Evolutionary conservation across 129 eudicot species (phyloP).

Genomic region (Deinandra increscens): DNA sequence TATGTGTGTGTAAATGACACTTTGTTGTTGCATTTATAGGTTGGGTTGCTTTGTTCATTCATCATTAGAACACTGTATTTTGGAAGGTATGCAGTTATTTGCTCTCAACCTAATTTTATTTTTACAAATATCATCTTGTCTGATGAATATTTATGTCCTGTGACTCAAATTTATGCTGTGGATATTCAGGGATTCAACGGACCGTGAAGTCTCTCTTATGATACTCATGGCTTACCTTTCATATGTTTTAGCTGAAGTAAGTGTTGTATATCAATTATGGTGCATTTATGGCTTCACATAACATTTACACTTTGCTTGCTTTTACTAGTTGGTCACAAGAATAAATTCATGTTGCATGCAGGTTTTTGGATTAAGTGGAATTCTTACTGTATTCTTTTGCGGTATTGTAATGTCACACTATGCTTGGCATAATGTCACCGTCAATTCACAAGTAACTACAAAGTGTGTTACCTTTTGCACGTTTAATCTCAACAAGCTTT

Average conservation of each 20-base stretch:
- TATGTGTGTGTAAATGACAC: neutral
- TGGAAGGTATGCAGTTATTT: slow-evolving; percentile 54
- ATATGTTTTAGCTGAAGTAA: slow-evolving; percentile 79
- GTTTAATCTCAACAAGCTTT: neutral
- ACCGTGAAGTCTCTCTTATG: slow-evolving; percentile 86
- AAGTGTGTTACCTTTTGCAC: slow-evolving; percentile 44
- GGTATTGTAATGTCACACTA: slow-evolving; percentile 97
- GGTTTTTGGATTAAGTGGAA: slow-evolving; percentile 85
- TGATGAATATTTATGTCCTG: neutral
- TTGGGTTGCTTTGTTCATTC: slow-evolving; percentile 80
- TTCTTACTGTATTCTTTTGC: slow-evolving; percentile 88
- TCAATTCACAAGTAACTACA: slow-evolving; percentile 69
- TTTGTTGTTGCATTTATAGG: slow-evolving; percentile 37
- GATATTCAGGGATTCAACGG: slow-evolving; percentile 72
- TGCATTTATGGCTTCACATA: neutral
- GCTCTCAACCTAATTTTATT: neutral
- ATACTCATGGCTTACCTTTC: slow-evolving; percentile 90
- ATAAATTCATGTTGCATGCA: slow-evolving; percentile 28
- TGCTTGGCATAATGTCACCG: slow-evolving; percentile 87
- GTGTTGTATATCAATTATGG: slow-evolving; percentile 19
- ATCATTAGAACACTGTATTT: slow-evolving; percentile 55
- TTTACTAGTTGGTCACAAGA: slow-evolving; percentile 2
- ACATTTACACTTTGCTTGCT: neutral
- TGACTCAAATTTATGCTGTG: neutral
- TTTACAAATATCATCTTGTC: neutral